Evolutionary conservation across 2,329 filamentous ascomycete species (phyloP).

Genomic region (Pyricularia pennisetigena): DNA sequence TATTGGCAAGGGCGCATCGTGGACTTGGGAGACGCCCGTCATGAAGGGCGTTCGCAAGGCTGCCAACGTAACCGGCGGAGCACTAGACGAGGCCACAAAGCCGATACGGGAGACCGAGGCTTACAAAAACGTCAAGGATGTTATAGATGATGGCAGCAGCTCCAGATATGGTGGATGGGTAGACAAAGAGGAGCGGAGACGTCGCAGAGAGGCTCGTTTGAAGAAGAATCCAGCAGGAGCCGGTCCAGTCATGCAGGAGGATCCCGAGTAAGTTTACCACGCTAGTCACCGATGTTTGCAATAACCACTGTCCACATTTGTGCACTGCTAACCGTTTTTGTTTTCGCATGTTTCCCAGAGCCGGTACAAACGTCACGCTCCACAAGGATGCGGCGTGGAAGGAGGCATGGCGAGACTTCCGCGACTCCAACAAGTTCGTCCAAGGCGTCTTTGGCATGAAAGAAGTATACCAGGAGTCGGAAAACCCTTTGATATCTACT

Average conservation of each 20-base stretch:
- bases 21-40: constrained; percentile 94
- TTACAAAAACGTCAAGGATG: constrained; percentile 88
- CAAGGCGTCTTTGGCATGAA: constrained; percentile 83
- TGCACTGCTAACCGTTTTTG: neutral
- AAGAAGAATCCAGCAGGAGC: constrained; percentile 37
- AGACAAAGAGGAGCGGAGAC: constrained; percentile 88
- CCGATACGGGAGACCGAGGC: constrained; percentile 91
- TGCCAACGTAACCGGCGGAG: constrained; percentile 75
- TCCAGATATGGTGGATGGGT: constrained; percentile 94
- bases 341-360: constrained; percentile 38
- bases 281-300: neutral
- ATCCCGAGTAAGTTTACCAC: constrained; percentile 64
- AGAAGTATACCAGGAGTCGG: constrained; percentile 85
- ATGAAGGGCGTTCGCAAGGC: constrained; percentile 86
- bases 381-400: constrained; percentile 98
- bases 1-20: constrained; percentile 82
- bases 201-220: constrained; percentile 53
- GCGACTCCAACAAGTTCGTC: constrained; percentile 78
- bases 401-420: constrained; percentile 95
- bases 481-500: constrained; percentile 89
- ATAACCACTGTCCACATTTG: neutral
- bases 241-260: constrained; percentile 61
- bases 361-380: constrained; percentile 85
- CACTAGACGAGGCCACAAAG: constrained; percentile 87
- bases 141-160: constrained; percentile 94